Evolutionary conservation across 257 asterid species (phyloP), one percentile per base, ranked within the genome.

Genomic region (Nicotiana otophora): DNA sequence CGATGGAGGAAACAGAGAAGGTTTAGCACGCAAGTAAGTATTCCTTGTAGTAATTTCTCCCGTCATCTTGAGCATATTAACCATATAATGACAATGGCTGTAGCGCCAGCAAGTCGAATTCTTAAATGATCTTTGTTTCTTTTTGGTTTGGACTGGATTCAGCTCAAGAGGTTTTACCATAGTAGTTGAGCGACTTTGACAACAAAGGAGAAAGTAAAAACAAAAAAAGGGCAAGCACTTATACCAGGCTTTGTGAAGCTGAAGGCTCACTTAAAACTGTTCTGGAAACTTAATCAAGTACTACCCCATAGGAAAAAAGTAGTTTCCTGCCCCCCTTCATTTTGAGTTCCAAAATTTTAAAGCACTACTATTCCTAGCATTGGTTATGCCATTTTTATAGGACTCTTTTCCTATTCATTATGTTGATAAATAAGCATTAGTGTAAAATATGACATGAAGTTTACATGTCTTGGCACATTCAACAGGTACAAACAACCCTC

Each of bases 1-100:
- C 2, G 98, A 96, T 83, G 98, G 98, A 82, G 99, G 99, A 80
- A 96, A 96, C 80, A 87, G 88, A 85, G 99, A 96, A 91, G 99
- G 99, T 75, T 90, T 96, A 87, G 97, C 99, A 3, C 83, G 42
- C 82, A 26, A 34, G 99, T 94, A 81, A 89, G 95, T 84, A 55
- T 83, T 81, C 65, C 16, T 17, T 78, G 23, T 53, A 51, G 55
- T 36, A 46, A 15, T 48, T 72, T 48, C 63, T 51, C 42, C 1
- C 0, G 3, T 26, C 80, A 74, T 14, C 1, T 26, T 51, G 63
- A 48, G 9, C 26, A 74, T 34, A 64, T 28, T 64, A 64, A 64
- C 70, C 39, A 28, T 12, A 64, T 30, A 17, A 57, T 17, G 60
- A 54, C 19, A 23, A 10, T 26, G 28, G 14, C 34, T 39, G 79